Conservation (phyloP, 768 basidiomycete species). For the Inosperma sp. region DNA sequence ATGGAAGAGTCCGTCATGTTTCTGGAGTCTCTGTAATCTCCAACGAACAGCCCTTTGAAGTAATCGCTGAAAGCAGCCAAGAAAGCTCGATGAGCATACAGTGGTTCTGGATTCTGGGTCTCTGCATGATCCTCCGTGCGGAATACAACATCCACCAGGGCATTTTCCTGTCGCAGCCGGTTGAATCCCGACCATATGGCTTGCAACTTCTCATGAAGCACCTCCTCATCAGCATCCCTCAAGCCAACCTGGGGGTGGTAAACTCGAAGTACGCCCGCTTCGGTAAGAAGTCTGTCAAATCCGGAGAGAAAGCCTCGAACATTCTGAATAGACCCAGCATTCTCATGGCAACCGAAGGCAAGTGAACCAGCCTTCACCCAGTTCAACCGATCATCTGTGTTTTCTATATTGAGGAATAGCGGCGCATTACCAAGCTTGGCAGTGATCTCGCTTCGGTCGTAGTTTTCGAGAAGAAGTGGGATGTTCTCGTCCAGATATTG, state of each 20-base stretch:
- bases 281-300: slow-evolving; percentile 30
- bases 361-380: slow-evolving; percentile 39
- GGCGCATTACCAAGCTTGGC: slow-evolving; percentile 18
- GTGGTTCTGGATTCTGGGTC: slow-evolving; percentile 12
- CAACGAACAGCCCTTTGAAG: slow-evolving; percentile 30
- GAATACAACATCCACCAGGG: slow-evolving; percentile 38
- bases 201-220: slow-evolving; percentile 9
- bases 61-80: slow-evolving; percentile 32
- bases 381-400: slow-evolving; percentile 31
- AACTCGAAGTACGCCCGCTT: slow-evolving; percentile 30
- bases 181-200: slow-evolving; percentile 29
- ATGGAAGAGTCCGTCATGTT: slow-evolving; percentile 12
- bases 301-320: slow-evolving; percentile 33
- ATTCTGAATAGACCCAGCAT: slow-evolving; percentile 21
- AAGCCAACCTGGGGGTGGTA: slow-evolving; percentile 20
- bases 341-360: slow-evolving; percentile 34
- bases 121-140: slow-evolving; percentile 16
- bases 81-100: slow-evolving; percentile 39
- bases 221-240: background rate
- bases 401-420: slow-evolving; percentile 46
- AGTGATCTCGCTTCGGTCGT: slow-evolving; percentile 18
- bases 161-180: slow-evolving; percentile 27
- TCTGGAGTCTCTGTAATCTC: slow-evolving; percentile 20
- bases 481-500: slow-evolving; percentile 34
- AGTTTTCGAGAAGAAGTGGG: background rate